Conservation (phyloP, 177 flowering plant genomes). For the Vitis hybrid region DNA sequence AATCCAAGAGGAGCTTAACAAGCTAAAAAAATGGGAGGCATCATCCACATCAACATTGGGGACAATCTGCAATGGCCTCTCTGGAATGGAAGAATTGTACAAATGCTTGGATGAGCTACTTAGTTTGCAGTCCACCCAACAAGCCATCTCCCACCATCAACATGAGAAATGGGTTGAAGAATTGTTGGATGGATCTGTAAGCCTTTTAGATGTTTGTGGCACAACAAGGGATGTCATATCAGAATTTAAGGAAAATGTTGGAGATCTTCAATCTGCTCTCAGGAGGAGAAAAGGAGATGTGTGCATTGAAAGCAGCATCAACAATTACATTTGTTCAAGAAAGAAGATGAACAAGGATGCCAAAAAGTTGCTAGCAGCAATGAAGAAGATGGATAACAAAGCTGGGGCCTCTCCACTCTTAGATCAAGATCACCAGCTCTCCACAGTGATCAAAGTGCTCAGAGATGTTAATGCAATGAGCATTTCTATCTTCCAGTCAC, state of each 20-base stretch:
- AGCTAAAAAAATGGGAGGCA: slow-evolving; percentile 12
- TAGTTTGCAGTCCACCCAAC: slow-evolving; percentile 29
- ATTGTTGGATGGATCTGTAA: slow-evolving; percentile 42
- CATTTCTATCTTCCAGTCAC: slow-evolving; percentile 23
- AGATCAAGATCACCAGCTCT: slow-evolving; percentile 23
- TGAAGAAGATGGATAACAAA: slow-evolving; percentile 23
- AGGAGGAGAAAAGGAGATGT: slow-evolving; percentile 38
- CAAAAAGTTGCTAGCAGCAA: slow-evolving; percentile 13
- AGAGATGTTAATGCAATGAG: slow-evolving; percentile 26
- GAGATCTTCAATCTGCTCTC: slow-evolving; percentile 33
- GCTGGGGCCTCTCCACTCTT: slow-evolving; percentile 8
- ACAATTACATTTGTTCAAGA: slow-evolving; percentile 21
- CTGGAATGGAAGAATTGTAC: slow-evolving; percentile 32
- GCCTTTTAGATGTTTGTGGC: slow-evolving; percentile 40
- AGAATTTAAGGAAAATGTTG: slow-evolving; percentile 29
- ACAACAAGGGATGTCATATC: slow-evolving; percentile 32
- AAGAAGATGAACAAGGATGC: slow-evolving; percentile 40
- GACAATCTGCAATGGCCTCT: slow-evolving; percentile 12
- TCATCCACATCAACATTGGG: slow-evolving; percentile 16
- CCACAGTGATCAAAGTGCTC: slow-evolving; percentile 29
- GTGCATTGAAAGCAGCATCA: slow-evolving; percentile 19
- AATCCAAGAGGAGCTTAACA: slow-evolving; percentile 40
- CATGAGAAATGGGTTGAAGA: slow-evolving; percentile 31
- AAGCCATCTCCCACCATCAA: slow-evolving; percentile 24
- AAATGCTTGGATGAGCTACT: slow-evolving; percentile 42